Percentiles rank a stretch among this genome's conserved stretches.
These are phyloP conservation scores for Yarrowia sp. DNA, from an alignment of 805 yeast genomes.

Conservation along the genomic window DNA sequence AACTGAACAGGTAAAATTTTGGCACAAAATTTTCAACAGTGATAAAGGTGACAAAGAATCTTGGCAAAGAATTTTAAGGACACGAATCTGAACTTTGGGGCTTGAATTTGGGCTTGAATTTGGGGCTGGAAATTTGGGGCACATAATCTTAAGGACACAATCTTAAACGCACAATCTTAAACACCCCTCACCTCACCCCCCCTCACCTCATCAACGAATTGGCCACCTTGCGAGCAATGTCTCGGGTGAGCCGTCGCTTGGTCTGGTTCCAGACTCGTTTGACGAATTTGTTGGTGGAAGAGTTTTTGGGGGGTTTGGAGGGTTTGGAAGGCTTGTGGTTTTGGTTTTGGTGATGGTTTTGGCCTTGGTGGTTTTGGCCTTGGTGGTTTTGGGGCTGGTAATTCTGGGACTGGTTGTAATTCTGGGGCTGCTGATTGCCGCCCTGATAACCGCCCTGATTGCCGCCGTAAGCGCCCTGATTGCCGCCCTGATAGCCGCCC, in stretches of 20 bases:
- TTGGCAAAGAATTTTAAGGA: too few species aligned
- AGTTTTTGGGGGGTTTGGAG: neutral
- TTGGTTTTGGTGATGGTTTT: neutral
- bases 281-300: slow-evolving; percentile 2
- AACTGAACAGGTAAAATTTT: neutral
- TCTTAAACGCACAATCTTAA: too few species aligned
- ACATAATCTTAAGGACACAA: too few species aligned
- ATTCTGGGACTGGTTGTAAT: neutral
- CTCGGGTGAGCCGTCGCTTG: slow-evolving; percentile 12
- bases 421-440: neutral
- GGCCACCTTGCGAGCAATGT: slow-evolving; percentile 26
- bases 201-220: neutral
- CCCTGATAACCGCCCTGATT: neutral
- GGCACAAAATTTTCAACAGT: too few species aligned
- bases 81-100: too few species aligned
- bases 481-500: neutral
- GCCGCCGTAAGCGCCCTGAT: neutral
- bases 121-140: too few species aligned
- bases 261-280: slow-evolving; percentile 27
- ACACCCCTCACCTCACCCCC: too few species aligned
- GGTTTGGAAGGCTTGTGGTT: neutral
- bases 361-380: neutral
- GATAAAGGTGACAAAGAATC: too few species aligned
- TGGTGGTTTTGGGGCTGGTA: neutral
- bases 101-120: too few species aligned